Percentiles rank a stretch among this genome's conserved stretches.
Evolutionary conservation across 306 rosid genomes (phyloP).

Genomic region (Glycine latifolia): DNA sequence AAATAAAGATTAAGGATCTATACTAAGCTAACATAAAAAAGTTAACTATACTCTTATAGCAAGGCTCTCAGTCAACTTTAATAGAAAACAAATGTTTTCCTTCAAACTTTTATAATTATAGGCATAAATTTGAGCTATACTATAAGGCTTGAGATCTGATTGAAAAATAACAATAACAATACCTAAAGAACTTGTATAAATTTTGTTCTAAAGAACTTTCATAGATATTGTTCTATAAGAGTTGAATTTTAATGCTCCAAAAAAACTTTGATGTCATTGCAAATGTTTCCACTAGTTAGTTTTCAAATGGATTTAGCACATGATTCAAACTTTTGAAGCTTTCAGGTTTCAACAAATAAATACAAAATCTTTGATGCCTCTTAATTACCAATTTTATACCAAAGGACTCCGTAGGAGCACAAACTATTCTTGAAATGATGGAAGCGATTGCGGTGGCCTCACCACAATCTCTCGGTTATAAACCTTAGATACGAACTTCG

Average conservation of each 20-base stretch:
- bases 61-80: no score
- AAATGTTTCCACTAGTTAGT: neutral
- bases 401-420: constrained; percentile 84
- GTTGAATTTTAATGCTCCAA: neutral
- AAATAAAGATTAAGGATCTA: no score
- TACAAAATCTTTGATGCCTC: neutral
- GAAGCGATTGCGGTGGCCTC: constrained; percentile 85
- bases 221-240: neutral
- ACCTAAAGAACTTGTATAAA: neutral
- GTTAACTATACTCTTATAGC: no score
- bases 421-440: constrained; percentile 81
- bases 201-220: no score
- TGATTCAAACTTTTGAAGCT: neutral
- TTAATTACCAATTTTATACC: constrained; percentile 62
- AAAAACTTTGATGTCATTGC: neutral
- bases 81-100: no score
- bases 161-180: neutral
- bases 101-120: no score
- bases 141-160: neutral
- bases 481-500: constrained; percentile 82
- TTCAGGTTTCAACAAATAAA: constrained; percentile 8
- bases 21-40: no score
- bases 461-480: constrained; percentile 78
- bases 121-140: no score
- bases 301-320: neutral